Percentiles rank a stretch among this genome's conserved stretches.
Evolutionary conservation across 768 basidiomycete genomes (phyloP).

Genomic region (Harrya chromipes): DNA sequence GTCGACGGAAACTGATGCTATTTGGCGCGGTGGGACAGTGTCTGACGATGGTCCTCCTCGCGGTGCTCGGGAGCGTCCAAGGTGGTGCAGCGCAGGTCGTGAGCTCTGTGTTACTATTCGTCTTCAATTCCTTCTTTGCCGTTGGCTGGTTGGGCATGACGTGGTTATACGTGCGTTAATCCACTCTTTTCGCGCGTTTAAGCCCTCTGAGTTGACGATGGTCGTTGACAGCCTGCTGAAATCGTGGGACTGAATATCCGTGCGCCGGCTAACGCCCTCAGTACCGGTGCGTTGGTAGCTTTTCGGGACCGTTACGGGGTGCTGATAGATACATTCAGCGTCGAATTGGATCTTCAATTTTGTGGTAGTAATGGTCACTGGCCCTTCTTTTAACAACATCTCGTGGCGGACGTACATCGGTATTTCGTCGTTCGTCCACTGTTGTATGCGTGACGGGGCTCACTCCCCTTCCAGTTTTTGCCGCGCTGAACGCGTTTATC

Average conservation of each 20-base stretch:
- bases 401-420: constrained; percentile 60
- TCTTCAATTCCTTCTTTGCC: constrained; percentile 73
- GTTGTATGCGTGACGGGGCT: neutral
- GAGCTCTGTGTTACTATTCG: constrained; percentile 56
- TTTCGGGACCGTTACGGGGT: neutral
- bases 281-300: constrained; percentile 37
- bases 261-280: constrained; percentile 62
- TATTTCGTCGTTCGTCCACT: constrained; percentile 7
- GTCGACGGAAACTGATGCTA: constrained; percentile 69
- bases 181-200: neutral
- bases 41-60: constrained; percentile 57
- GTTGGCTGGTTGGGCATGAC: constrained; percentile 71
- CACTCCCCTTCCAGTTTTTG: constrained; percentile 40
- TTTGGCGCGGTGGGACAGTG: constrained; percentile 62
- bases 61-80: constrained; percentile 52
- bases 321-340: constrained; percentile 12
- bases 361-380: constrained; percentile 57
- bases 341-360: constrained; percentile 60
- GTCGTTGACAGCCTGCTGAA: constrained; percentile 50
- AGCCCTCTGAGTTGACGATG: neutral
- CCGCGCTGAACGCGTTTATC: constrained; percentile 53
- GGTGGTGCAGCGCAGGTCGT: constrained; percentile 47
- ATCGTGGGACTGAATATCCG: constrained; percentile 60
- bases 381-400: constrained; percentile 56
- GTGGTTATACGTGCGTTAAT: constrained; percentile 56